Evolutionary conservation across 2,329 filamentous ascomycete genomes (phyloP).

Genomic region (Colletotrichum graminicola): DNA sequence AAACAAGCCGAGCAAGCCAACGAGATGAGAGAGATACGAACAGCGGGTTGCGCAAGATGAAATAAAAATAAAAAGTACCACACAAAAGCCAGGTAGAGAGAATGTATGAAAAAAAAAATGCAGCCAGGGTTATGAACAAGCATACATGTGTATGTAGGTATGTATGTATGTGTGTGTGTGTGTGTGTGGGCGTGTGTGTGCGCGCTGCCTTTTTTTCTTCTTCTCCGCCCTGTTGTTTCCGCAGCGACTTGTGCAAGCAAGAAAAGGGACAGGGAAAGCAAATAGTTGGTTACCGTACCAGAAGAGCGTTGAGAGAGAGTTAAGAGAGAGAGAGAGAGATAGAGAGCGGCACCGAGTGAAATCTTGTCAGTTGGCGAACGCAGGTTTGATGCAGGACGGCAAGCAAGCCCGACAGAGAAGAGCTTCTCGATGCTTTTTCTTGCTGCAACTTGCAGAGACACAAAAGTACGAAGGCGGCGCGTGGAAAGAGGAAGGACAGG

Average conservation of each 20-base stretch:
- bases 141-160: neutral
- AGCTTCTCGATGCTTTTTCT: conserved; percentile 41
- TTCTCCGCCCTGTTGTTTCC: neutral
- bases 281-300: conserved; percentile 4
- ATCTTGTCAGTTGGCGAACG: conserved; percentile 3
- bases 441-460: conserved; percentile 34
- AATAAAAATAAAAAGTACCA: neutral
- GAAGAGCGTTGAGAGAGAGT: neutral
- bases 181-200: neutral
- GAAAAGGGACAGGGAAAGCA: neutral
- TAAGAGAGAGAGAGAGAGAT: neutral
- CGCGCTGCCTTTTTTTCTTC: neutral
- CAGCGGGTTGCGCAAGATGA: neutral
- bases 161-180: neutral
- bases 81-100: neutral
- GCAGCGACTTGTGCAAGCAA: conserved; percentile 15
- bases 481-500: conserved; percentile 34
- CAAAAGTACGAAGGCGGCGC: conserved; percentile 17
- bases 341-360: neutral
- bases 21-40: neutral
- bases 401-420: conserved; percentile 11
- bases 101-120: conserved; percentile 10
- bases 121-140: conserved; percentile 33
- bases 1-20: conserved; percentile 1
- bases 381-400: conserved; percentile 19